Evolutionary conservation across 2,329 filamentous ascomycete genomes (phyloP).

Genomic region (Venturiaceae sp.): DNA sequence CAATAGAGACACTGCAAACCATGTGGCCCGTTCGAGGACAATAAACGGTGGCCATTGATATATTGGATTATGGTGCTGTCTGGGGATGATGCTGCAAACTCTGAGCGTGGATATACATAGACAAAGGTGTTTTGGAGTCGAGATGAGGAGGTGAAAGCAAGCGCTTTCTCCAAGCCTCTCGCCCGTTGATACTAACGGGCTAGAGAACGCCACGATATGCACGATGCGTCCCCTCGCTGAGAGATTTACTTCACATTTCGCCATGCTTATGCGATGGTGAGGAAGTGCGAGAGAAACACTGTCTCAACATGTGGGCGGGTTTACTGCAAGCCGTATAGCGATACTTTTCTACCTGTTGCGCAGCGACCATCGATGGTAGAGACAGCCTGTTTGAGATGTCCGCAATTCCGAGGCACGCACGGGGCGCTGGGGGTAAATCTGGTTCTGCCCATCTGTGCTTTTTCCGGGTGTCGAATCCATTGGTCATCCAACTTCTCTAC

Average conservation of each 20-base stretch:
- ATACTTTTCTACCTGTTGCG: background rate
- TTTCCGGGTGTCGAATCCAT: too few relatives aligned
- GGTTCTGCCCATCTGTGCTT: background rate
- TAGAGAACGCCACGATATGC: background rate
- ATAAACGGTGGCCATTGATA: slow-evolving; percentile 1
- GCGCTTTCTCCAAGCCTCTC: background rate
- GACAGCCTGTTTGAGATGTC: background rate
- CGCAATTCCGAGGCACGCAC: background rate
- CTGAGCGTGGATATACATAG: background rate
- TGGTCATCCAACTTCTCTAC: too few relatives aligned
- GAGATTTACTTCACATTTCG: background rate
- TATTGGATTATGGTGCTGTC: background rate
- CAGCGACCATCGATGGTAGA: background rate
- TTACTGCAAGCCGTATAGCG: background rate
- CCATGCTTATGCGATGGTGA: background rate
- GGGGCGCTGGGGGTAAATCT: background rate
- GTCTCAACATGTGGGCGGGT: background rate
- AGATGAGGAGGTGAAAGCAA: background rate
- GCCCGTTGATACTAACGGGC: too few relatives aligned
- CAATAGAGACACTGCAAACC: background rate
- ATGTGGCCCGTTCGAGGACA: background rate
- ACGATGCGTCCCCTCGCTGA: background rate
- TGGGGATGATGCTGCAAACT: background rate
- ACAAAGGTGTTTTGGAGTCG: background rate
- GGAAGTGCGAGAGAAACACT: background rate